A percentile compares a stretch with the other conserved stretches of the same genome.
Conservation (phyloP, 1,284 basidiomycete genomes). For the Volvariella surrecta region DNA sequence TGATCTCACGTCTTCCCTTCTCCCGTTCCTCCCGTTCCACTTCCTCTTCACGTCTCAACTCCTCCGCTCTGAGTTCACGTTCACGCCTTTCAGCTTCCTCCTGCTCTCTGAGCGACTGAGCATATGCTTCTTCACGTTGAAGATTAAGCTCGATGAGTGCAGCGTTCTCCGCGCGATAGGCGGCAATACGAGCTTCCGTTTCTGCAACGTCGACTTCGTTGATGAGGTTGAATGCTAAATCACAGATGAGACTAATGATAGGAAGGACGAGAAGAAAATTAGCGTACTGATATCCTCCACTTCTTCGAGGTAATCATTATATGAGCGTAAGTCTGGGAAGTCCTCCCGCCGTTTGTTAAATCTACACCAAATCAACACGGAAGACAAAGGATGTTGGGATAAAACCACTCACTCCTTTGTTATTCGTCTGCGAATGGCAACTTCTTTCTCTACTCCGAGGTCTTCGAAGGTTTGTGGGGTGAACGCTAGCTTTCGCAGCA, state of each 20-base stretch:
- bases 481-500: constrained; percentile 91
- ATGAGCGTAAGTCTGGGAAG: constrained; percentile 74
- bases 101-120: constrained; percentile 59
- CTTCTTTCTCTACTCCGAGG: constrained; percentile 93
- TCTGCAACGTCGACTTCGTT: constrained; percentile 81
- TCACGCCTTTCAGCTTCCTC: constrained; percentile 68
- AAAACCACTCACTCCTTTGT: constrained; percentile 69
- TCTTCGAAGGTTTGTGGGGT: constrained; percentile 97
- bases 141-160: constrained; percentile 72
- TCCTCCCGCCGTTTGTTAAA: constrained; percentile 94
- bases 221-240: constrained; percentile 88
- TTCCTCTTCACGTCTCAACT: constrained; percentile 63
- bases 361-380: constrained; percentile 30
- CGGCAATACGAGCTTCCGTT: constrained; percentile 79
- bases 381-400: neutral
- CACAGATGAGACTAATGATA: constrained; percentile 5
- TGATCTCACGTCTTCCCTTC: constrained; percentile 64
- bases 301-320: constrained; percentile 95
- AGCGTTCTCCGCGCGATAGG: constrained; percentile 77
- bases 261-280: constrained; percentile 10
- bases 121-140: constrained; percentile 70
- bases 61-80: constrained; percentile 62
- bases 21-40: constrained; percentile 73
- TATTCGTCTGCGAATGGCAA: constrained; percentile 80
- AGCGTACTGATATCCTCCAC: constrained; percentile 93